Evolutionary conservation across 176 grass and related monocot species (phyloP).

Genomic region (Cymbopogon citratus): DNA sequence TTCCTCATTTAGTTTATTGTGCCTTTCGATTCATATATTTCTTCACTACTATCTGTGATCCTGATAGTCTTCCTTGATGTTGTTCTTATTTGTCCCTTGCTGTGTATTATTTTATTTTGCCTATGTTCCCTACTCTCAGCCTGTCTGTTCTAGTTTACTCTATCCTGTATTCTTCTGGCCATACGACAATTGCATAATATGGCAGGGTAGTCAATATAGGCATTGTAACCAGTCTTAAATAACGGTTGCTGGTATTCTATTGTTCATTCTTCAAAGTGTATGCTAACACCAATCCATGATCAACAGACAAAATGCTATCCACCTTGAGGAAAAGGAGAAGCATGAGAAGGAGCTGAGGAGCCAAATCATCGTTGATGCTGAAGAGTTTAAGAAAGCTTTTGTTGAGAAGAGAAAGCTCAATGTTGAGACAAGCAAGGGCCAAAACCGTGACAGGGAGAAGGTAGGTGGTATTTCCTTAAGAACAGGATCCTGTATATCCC

Average conservation of each 20-base stretch:
- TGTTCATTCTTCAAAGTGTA: not conserved
- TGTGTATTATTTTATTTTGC: not conserved
- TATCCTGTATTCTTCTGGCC: not conserved
- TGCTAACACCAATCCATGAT: not conserved
- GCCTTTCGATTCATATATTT: not conserved
- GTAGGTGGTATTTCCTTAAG: conserved; percentile 4
- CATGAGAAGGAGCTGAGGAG: conserved; percentile 67
- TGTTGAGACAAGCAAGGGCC: conserved; percentile 52
- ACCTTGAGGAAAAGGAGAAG: conserved; percentile 79
- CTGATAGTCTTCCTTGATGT: not conserved
- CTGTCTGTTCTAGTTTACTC: not conserved
- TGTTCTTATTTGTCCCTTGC: not conserved
- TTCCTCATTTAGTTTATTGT: not conserved
- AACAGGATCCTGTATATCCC: not conserved
- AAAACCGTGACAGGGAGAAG: conserved; percentile 83
- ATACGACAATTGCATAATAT: not conserved
- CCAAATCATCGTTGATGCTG: conserved; percentile 62
- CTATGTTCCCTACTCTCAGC: not conserved
- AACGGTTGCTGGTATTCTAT: not conserved
- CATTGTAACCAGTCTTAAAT: not conserved
- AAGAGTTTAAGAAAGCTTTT: conserved; percentile 66
- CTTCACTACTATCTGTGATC: not conserved
- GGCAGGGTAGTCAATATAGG: not conserved
- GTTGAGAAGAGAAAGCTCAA: conserved; percentile 76
- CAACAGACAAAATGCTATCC: conserved; percentile 69